These are phyloP conservation scores for Skeletonema marinoi DNA, from an alignment of 108 stramenopile species.

Conservation along the genomic window DNA sequence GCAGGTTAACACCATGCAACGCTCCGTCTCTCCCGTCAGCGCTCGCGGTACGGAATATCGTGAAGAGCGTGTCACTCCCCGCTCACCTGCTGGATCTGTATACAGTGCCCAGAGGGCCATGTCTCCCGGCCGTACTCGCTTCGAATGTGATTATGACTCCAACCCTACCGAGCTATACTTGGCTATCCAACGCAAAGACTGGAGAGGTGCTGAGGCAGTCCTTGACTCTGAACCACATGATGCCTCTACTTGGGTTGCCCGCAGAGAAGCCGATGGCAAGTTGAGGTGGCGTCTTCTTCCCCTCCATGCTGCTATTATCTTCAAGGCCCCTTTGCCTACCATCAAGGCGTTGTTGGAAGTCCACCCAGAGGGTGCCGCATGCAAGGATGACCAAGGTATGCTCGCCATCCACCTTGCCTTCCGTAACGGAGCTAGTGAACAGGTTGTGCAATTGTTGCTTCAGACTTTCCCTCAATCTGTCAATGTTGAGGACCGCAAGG, in stretches of 20 bases:
- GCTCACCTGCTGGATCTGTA: constrained; percentile 4
- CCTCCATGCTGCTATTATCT: constrained; percentile 87
- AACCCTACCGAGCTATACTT: constrained; percentile 79
- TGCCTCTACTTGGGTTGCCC: constrained; percentile 70
- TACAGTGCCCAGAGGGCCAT: background rate
- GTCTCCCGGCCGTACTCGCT: constrained; percentile 9
- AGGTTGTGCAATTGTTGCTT: constrained; percentile 62
- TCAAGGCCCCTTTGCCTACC: constrained; percentile 77
- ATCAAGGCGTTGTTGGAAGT: constrained; percentile 63
- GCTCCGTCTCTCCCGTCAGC: background rate
- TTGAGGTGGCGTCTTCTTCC: constrained; percentile 87
- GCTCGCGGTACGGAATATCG: constrained; percentile 2
- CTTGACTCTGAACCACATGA: constrained; percentile 55
- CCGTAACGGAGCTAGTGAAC: constrained; percentile 62
- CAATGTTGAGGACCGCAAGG: constrained; percentile 84
- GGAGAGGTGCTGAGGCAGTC: constrained; percentile 57
- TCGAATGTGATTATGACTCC: constrained; percentile 78
- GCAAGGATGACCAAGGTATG: constrained; percentile 89
- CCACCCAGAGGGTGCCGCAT: constrained; percentile 66
- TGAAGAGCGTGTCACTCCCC: constrained; percentile 19
- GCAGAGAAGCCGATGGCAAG: constrained; percentile 75
- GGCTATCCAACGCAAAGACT: constrained; percentile 75
- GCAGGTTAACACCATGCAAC: constrained; percentile 45
- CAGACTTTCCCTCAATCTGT: constrained; percentile 77
- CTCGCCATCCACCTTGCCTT: constrained; percentile 85